Base-by-base conservation (phyloP, 805 yeast species). In the Starmerella stellata region DNA sequence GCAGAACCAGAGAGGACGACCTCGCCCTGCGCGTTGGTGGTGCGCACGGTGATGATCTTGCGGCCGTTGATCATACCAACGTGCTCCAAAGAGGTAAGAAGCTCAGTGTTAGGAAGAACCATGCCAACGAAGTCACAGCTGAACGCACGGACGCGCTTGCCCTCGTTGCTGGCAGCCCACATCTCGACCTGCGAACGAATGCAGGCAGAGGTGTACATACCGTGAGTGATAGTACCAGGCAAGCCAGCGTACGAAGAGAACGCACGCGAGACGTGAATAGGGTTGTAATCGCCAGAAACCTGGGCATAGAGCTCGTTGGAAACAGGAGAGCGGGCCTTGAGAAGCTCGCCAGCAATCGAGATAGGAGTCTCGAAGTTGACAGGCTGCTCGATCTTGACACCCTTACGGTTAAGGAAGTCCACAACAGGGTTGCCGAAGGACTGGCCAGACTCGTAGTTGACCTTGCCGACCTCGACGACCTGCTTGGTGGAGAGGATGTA, bases 11-110 rank as follows among this genome's bases (percentile, higher is more conserved):
- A 60, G 52, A 90, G 68, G 17, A 90, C 98, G 30, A 41, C 39
- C 42, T 73, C 85, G 42, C 87, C 77, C 53, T 77, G 82, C 49
- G 72, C 72, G 62, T 83, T 83, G 62, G 70, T 70, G 45, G 95
- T 78, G 63, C 78, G 90, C 50, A 90, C 82, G 68, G 80, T 81
- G 57, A 90, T 73, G 56, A 90, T 78, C 75, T 90, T 92, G 65
- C 99, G 81, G 59, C 99, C 99, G 54, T 87, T 90, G 57, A 90
- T 82, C 99, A 90, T 90, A 65, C 96, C 98, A 60, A 81, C 72
- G 56, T 92, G 98, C 63, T 85, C 93, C 52, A 90, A 70, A 46
- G 75, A 73, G 30, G 95, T 83, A 47, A 75, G 74, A 54, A 90
- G 71, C 46, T 71, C 75, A 57, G 87, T 93, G 60, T 87, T 87